These are phyloP conservation scores for Cyclocybe aegerita DNA, from an alignment of 768 basidiomycete genomes.

Conservation along the genomic window DNA sequence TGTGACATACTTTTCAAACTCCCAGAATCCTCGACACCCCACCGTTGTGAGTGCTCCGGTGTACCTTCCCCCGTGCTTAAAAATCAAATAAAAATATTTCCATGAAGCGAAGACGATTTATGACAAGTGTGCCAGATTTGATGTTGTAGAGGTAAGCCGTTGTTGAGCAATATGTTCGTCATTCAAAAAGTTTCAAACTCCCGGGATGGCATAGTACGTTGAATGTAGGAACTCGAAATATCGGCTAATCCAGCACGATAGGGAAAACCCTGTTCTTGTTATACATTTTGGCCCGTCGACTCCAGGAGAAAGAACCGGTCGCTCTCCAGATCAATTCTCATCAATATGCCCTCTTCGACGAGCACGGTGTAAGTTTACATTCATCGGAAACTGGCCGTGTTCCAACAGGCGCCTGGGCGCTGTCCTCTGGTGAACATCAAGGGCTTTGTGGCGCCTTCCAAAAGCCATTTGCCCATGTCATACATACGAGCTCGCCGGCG, in stretches of 20 bases:
- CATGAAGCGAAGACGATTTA: no score
- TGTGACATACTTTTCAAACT: no score
- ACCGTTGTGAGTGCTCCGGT: no score
- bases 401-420: conserved; percentile 2
- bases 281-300: conserved; percentile 6
- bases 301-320: conserved; percentile 5
- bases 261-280: conserved; percentile 11
- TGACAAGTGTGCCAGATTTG: no score
- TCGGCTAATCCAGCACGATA: conserved; percentile 6
- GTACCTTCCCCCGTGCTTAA: no score
- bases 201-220: no score
- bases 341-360: neutral
- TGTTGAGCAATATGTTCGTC: no score
- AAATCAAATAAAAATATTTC: no score
- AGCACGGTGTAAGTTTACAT: neutral
- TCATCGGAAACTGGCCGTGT: neutral
- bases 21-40: no score
- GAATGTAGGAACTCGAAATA: neutral
- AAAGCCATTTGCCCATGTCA: neutral
- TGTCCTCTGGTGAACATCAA: neutral
- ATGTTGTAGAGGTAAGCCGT: no score
- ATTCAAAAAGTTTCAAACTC: no score
- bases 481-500: conserved; percentile 7
- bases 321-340: conserved; percentile 3
- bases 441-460: conserved; percentile 1